Percentiles rank a stretch among this genome's conserved stretches.
Conservation (phyloP, 2,329 filamentous ascomycete genomes). For the Coniosporium tulheliwenetii region DNA sequence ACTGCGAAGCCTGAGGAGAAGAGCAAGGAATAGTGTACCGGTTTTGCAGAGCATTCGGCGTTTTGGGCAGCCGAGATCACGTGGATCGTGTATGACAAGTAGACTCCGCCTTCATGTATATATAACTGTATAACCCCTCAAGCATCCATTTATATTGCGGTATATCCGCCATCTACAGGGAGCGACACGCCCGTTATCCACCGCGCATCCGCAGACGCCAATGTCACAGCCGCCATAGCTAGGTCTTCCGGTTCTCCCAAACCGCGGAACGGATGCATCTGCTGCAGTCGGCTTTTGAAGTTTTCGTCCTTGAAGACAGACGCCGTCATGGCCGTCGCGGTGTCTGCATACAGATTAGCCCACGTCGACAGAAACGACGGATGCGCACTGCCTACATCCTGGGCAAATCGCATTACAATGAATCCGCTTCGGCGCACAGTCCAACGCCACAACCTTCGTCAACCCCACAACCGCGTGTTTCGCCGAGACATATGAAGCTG, state of each 20-base stretch:
- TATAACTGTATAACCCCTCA: no score
- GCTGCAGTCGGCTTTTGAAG: background rate
- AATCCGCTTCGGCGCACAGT: conserved; percentile 24
- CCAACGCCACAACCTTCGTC: conserved; percentile 28
- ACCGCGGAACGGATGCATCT: conserved; percentile 5
- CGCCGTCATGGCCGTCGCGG: background rate
- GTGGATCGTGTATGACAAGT: no score
- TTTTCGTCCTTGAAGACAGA: background rate
- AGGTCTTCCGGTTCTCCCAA: conserved; percentile 5
- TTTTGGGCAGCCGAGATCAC: no score
- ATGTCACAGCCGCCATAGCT: conserved; percentile 3
- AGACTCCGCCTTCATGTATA: no score
- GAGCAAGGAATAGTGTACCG: conserved; percentile 1
- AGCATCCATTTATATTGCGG: no score
- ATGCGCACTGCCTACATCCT: conserved; percentile 16
- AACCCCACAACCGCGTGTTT: conserved; percentile 32
- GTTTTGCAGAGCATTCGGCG: background rate
- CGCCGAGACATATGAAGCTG: conserved; percentile 27
- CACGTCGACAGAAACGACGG: conserved; percentile 1
- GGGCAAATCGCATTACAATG: conserved; percentile 28
- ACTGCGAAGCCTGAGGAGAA: background rate
- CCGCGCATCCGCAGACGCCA: conserved; percentile 3
- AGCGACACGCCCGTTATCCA: conserved; percentile 5
- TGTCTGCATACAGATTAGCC: background rate
- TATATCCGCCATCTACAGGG: background rate